Evolutionary conservation across 2,329 filamentous ascomycete genomes (phyloP).

Genomic region (Neospermospora avenae): DNA sequence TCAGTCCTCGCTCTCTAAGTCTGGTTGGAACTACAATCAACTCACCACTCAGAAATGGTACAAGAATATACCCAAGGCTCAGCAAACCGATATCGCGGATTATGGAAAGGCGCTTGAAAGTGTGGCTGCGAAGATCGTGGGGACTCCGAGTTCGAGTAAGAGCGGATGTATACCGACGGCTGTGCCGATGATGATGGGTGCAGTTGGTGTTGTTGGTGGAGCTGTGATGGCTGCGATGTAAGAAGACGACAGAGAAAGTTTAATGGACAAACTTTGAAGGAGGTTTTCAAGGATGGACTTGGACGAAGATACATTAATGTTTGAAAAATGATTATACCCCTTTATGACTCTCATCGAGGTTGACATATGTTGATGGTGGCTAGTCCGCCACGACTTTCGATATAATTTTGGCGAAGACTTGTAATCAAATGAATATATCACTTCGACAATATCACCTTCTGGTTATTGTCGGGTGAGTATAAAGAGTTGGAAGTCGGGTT

Average conservation of each 20-base stretch:
- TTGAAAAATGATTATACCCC: not conserved
- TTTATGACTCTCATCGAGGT: too few relatives aligned
- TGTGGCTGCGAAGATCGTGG: conserved; percentile 21
- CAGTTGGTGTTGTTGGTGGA: conserved; percentile 14
- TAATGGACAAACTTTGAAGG: too few relatives aligned
- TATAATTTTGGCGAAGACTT: too few relatives aligned
- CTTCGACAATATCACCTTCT: too few relatives aligned
- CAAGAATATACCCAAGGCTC: conserved; percentile 19
- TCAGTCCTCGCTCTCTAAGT: conserved; percentile 11
- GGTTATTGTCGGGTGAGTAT: too few relatives aligned
- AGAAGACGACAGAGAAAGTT: not conserved
- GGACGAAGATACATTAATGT: not conserved
- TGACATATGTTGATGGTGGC: too few relatives aligned
- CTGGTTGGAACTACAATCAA: conserved; percentile 13
- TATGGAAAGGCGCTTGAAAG: conserved; percentile 17
- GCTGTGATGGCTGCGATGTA: conserved; percentile 4
- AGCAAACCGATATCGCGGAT: conserved; percentile 20
- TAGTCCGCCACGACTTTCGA: too few relatives aligned
- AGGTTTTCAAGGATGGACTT: not conserved
- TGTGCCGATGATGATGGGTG: conserved; percentile 16
- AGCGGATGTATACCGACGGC: conserved; percentile 10
- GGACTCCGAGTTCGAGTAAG: conserved; percentile 17
- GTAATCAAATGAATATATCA: too few relatives aligned
- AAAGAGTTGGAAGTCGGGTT: too few relatives aligned
- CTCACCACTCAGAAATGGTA: conserved; percentile 24